Evolutionary conservation across 2,329 filamentous ascomycete genomes (phyloP).

Genomic region (Aspergillus clavatus): DNA sequence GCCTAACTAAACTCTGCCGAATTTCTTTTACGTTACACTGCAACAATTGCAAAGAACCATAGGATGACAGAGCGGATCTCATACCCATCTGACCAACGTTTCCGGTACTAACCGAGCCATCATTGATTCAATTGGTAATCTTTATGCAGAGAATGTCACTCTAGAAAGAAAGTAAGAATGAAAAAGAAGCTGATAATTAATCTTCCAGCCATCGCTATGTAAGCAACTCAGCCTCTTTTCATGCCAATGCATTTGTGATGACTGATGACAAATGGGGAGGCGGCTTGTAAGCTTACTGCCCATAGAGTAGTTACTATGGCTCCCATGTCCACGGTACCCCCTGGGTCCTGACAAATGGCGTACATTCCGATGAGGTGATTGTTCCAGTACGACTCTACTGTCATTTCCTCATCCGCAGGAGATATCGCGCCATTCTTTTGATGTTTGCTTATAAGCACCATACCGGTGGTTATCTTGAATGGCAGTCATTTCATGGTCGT

Average conservation of each 20-base stretch:
- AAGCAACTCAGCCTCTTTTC: too few species aligned
- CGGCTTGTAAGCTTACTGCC: neutral
- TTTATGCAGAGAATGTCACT: neutral
- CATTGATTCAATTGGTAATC: neutral
- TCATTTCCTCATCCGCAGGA: neutral
- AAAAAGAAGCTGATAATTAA: too few species aligned
- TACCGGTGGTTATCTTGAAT: too few species aligned
- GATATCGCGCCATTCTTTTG: neutral
- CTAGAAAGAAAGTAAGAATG: too few species aligned
- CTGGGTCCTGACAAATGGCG: neutral
- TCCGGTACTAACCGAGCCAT: slow-evolving; percentile 6
- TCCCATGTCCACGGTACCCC: too few species aligned
- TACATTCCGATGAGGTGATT: neutral
- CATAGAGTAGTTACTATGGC: too few species aligned
- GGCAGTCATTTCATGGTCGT: neutral
- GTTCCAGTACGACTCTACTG: neutral
- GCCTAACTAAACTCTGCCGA: neutral
- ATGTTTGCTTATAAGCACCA: too few species aligned
- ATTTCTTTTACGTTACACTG: slow-evolving; percentile 1
- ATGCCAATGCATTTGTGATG: too few species aligned
- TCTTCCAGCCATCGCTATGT: too few species aligned
- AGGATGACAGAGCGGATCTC: neutral
- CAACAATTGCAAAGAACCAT: too few species aligned
- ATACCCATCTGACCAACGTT: neutral
- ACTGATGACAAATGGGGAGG: neutral